Evolutionary conservation across 2,329 filamentous ascomycete genomes (phyloP).

Genomic region (Amauroascus verrucosus): DNA sequence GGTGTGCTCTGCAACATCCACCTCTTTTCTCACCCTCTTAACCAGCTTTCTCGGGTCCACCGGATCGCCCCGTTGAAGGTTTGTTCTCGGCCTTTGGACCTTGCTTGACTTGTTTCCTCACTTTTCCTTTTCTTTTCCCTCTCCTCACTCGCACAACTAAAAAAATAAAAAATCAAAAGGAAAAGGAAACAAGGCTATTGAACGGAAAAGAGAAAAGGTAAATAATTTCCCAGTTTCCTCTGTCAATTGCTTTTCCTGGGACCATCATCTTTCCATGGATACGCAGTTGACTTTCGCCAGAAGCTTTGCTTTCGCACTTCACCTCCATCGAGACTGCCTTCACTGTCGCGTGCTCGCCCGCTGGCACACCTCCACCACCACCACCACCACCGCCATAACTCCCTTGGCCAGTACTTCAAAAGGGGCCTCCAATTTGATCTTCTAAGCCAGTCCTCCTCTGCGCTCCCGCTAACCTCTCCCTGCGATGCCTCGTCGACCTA

Average conservation of each 20-base stretch:
- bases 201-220: background rate
- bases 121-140: background rate
- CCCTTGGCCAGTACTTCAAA: too few relatives aligned
- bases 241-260: background rate
- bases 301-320: background rate
- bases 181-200: too few relatives aligned
- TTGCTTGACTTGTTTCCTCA: too few relatives aligned
- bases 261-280: background rate
- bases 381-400: too few relatives aligned
- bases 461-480: background rate
- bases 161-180: background rate
- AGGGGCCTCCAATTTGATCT: background rate
- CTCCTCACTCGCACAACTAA: background rate
- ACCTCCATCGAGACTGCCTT: constrained; percentile 10
- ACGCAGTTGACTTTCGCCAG: background rate
- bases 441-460: background rate
- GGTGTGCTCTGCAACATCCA: too few relatives aligned
- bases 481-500: constrained; percentile 55
- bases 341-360: background rate
- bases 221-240: background rate
- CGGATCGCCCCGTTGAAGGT: constrained; percentile 1
- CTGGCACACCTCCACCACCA: too few relatives aligned
- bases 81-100: background rate
- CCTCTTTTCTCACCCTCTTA: background rate
- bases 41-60: constrained; percentile 2